Conservation (phyloP, 805 yeast species). For the Tetrapisispora namnaoensis region DNA sequence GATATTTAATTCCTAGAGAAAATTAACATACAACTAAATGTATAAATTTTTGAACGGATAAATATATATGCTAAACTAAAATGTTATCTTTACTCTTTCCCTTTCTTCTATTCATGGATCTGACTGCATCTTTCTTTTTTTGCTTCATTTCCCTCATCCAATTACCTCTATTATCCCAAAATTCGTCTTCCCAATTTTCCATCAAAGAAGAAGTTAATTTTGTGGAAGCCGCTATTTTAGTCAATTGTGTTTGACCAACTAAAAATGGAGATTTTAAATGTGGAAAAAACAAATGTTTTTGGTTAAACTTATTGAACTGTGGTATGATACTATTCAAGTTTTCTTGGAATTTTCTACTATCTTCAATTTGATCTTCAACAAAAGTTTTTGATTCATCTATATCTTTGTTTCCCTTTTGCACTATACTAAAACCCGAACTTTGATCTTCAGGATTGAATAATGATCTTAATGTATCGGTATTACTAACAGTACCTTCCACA, state of each 20-base stretch:
- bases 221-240: constrained; percentile 33
- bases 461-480: constrained; percentile 54
- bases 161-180: constrained; percentile 76
- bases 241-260: constrained; percentile 72
- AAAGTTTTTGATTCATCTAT: constrained; percentile 27
- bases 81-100: constrained; percentile 12
- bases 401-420: constrained; percentile 39
- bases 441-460: constrained; percentile 42
- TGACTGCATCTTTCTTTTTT: constrained; percentile 61
- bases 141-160: constrained; percentile 67
- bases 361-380: constrained; percentile 31
- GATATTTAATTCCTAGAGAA: neutral
- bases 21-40: neutral
- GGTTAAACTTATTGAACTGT: constrained; percentile 27
- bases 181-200: constrained; percentile 58
- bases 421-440: constrained; percentile 33
- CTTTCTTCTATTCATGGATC: constrained; percentile 42
- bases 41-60: neutral
- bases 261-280: constrained; percentile 83
- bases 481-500: constrained; percentile 28
- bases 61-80: constrained; percentile 1
- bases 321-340: constrained; percentile 12
- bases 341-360: constrained; percentile 2
- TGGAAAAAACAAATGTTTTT: constrained; percentile 61
- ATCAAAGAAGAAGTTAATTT: constrained; percentile 26